Evolutionary conservation across 2,329 filamentous ascomycete genomes (phyloP), one percentile per base, ranked within the genome.

Genomic region (Pseudocercospora fijiensis): DNA sequence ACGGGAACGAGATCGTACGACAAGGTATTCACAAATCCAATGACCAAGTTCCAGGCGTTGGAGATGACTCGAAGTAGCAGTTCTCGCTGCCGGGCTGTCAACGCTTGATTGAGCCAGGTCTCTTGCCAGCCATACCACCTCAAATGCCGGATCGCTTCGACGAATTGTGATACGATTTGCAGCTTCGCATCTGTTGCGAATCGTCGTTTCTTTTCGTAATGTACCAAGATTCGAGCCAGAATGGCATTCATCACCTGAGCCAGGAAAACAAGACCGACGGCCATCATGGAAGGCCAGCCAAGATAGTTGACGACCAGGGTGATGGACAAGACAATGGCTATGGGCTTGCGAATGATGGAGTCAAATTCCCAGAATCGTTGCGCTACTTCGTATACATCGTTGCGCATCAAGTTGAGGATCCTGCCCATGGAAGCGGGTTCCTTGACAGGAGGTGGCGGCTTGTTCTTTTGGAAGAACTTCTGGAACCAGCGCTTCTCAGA

Each of bases 361-460:
- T 90, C 84, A 58, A 95, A 90, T 65, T 96, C 92, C 92, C 92
- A 96, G 71, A 96, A 95, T 49, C 80, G 76, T 72, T 94, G 91
- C 2, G 91, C 85, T 43, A 94, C 86, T 73, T 93, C 90, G 72
- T 94, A 95, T 0, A 90, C 90, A 74, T 95, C 91, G 63, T 83
- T 83, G 41, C 91, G 88, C 81, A 96, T 90, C 1, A 96, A 78
- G 71, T 96, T 96, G 65, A 96, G 84, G 58, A 96, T 95, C 73
- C 96, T 96, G 7, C 92, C 92, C 78, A 93, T 94, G 0, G 90
- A 92, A 0, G 92, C 91, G 1, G 89, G 85, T 61, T 84, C 79
- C 61, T 84, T 83, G 10, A 72, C 26, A 64, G 65, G 61, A 75
- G 75, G 51, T 72, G 66, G 33, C 66, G 73, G 57, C 62, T 74